Percentiles rank a stretch among this genome's conserved stretches.
phyloP scores from a whole-genome alignment of 2,329 filamentous ascomycete genomes.

The Pleoardoris graminearum region DNA sequence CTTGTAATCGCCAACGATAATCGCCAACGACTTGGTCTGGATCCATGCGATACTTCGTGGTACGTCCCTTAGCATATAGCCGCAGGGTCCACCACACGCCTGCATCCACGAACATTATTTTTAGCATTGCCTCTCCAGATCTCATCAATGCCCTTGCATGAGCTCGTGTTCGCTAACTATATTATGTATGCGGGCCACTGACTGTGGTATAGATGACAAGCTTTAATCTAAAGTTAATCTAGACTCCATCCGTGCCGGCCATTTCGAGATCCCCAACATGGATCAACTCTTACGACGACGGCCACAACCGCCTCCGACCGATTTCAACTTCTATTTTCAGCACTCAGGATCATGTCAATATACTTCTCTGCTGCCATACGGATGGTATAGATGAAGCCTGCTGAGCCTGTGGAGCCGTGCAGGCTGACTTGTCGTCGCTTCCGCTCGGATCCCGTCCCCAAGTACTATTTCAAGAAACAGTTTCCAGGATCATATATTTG shows the following conservation, averaged over 20 bases:
- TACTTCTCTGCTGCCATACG: slow-evolving; percentile 27
- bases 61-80: slow-evolving; percentile 14
- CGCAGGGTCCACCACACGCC: slow-evolving; percentile 16
- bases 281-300: slow-evolving; percentile 23
- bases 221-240: slow-evolving; percentile 49
- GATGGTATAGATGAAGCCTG: slow-evolving; percentile 31
- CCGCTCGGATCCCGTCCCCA: slow-evolving; percentile 23
- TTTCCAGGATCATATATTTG: slow-evolving; percentile 34
- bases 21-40: slow-evolving; percentile 30
- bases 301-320: slow-evolving; percentile 20
- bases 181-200: slow-evolving; percentile 27
- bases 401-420: slow-evolving; percentile 19
- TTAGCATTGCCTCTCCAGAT: slow-evolving; percentile 26
- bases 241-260: slow-evolving; percentile 39
- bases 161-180: slow-evolving; percentile 29
- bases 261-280: slow-evolving; percentile 41
- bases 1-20: slow-evolving; percentile 21
- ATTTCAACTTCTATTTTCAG: slow-evolving; percentile 31
- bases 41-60: slow-evolving; percentile 22
- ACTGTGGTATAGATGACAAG: slow-evolving; percentile 37
- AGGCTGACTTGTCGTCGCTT: slow-evolving; percentile 15
- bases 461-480: slow-evolving; percentile 38
- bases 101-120: slow-evolving; percentile 32
- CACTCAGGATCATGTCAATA: slow-evolving; percentile 29
- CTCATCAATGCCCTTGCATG: slow-evolving; percentile 34